Evolutionary conservation across 331 rosid species (phyloP).

Genomic region (Stylosanthes scabra): DNA sequence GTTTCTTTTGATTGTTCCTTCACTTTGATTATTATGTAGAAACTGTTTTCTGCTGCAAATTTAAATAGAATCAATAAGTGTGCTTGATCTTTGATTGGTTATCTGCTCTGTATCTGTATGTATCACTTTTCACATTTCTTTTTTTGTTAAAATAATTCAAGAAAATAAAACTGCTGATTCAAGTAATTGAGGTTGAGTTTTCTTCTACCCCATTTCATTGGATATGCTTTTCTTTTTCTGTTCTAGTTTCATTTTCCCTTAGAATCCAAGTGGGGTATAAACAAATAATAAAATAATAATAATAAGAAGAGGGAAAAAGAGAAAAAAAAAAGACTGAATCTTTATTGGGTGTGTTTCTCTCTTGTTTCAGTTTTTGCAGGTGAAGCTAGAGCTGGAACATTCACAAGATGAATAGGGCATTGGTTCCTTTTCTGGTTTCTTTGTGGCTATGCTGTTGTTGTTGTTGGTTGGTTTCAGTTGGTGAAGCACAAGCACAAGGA

Average conservation of each 20-base stretch:
- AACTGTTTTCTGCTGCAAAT: conserved; percentile 12
- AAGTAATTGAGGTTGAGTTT: conserved; percentile 35
- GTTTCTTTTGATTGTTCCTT: conserved; percentile 6
- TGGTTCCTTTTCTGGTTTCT: conserved; percentile 41
- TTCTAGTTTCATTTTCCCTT: conserved; percentile 29
- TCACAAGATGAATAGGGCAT: conserved; percentile 53
- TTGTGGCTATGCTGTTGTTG: conserved; percentile 61
- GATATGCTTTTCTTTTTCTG: conserved; percentile 51
- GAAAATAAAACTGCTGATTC: conserved; percentile 15
- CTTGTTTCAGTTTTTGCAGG: conserved; percentile 40
- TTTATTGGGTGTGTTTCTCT: conserved; percentile 25
- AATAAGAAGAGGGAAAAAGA: too few relatives aligned
- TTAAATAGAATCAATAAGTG: background rate
- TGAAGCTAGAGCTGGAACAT: conserved; percentile 30
- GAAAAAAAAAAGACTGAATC: conserved; percentile 1
- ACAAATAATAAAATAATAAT: background rate
- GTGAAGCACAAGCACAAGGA: conserved; percentile 56
- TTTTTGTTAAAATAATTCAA: background rate
- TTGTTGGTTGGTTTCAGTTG: conserved; percentile 55
- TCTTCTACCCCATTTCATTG: conserved; percentile 39
- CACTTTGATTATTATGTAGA: conserved; percentile 22
- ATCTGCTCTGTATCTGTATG: conserved; percentile 18
- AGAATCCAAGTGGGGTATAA: conserved; percentile 41
- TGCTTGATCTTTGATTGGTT: conserved; percentile 31
- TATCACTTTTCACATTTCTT: conserved; percentile 32